Conservation (phyloP, 2,329 filamentous ascomycete species). For the Pyrenophora teres region DNA sequence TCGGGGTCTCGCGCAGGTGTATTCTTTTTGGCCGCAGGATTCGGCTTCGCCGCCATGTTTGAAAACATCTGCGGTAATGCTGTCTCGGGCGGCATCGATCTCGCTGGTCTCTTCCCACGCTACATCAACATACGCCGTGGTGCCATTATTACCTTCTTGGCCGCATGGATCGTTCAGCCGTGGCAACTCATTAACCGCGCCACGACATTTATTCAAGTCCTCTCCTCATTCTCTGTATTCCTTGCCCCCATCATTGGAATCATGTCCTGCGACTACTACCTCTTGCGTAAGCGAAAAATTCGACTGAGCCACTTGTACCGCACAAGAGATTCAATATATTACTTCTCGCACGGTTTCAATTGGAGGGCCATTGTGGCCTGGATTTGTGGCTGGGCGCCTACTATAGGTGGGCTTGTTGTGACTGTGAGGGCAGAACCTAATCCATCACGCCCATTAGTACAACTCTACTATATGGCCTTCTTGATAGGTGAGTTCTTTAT, state of each 20-base stretch:
- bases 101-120: slow-evolving; percentile 41
- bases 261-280: slow-evolving; percentile 48
- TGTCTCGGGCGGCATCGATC: slow-evolving; percentile 44
- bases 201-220: slow-evolving; percentile 44
- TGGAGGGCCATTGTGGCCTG: slow-evolving; percentile 52
- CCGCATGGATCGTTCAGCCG: slow-evolving; percentile 44
- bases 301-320: slow-evolving; percentile 47
- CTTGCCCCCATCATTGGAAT: slow-evolving; percentile 48
- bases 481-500: slow-evolving; percentile 45
- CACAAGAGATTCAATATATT: slow-evolving; percentile 47
- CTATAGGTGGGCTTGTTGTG: slow-evolving; percentile 50
- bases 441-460: slow-evolving; percentile 47
- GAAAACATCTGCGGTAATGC: slow-evolving; percentile 48
- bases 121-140: slow-evolving; percentile 45
- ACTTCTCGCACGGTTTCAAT: slow-evolving; percentile 52
- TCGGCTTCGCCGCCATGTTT: slow-evolving; percentile 48
- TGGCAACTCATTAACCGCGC: slow-evolving; percentile 48
- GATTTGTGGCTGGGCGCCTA: slow-evolving; percentile 53
- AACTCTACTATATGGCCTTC: slow-evolving; percentile 57
- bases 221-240: slow-evolving; percentile 52
- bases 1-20: slow-evolving; percentile 43
- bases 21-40: slow-evolving; percentile 45
- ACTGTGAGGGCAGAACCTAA: slow-evolving; percentile 40
- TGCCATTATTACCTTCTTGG: slow-evolving; percentile 44
- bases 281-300: slow-evolving; percentile 44